phyloP scores from a whole-genome alignment of 805 yeast species.

The Teunomyces kruisii region DNA sequence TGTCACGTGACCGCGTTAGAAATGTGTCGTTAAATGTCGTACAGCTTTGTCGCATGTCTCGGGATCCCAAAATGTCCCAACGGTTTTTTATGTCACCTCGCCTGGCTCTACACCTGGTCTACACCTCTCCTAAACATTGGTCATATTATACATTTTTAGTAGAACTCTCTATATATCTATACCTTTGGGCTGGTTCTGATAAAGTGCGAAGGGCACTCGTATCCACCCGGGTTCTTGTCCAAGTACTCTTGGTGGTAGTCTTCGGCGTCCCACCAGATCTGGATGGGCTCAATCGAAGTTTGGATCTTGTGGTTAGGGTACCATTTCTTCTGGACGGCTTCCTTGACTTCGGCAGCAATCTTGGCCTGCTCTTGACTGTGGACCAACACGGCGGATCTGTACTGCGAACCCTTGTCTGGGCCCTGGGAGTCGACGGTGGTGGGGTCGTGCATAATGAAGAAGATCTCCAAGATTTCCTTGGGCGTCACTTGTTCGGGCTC shows the following conservation, averaged over 20 bases:
- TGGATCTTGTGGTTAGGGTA: slow-evolving; percentile 66
- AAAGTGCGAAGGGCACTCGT: slow-evolving; percentile 88
- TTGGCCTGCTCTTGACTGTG: slow-evolving; percentile 52
- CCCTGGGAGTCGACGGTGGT: slow-evolving; percentile 84
- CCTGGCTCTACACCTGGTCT: no score
- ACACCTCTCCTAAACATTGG: no score
- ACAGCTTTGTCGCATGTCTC: no score
- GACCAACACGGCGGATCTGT: slow-evolving; percentile 78
- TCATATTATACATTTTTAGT: no score
- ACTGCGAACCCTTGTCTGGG: slow-evolving; percentile 85
- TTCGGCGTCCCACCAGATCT: slow-evolving; percentile 88
- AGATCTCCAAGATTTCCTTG: slow-evolving; percentile 71
- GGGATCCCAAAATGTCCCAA: no score
- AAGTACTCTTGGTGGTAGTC: slow-evolving; percentile 87
- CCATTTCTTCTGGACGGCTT: slow-evolving; percentile 69
- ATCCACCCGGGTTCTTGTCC: slow-evolving; percentile 77
- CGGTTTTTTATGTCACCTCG: no score
- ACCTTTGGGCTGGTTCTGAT: slow-evolving; percentile 61
- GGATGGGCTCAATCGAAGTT: slow-evolving; percentile 68
- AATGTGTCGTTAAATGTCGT: no score
- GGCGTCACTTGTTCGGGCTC: slow-evolving; percentile 66
- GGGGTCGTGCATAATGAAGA: slow-evolving; percentile 93
- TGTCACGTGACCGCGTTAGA: no score
- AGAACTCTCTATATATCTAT: slow-evolving; percentile 9
- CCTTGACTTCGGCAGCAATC: slow-evolving; percentile 46